Evolutionary conservation across 179 eudicot genomes (phyloP).

Genomic region (Heliamphora pulchella): DNA sequence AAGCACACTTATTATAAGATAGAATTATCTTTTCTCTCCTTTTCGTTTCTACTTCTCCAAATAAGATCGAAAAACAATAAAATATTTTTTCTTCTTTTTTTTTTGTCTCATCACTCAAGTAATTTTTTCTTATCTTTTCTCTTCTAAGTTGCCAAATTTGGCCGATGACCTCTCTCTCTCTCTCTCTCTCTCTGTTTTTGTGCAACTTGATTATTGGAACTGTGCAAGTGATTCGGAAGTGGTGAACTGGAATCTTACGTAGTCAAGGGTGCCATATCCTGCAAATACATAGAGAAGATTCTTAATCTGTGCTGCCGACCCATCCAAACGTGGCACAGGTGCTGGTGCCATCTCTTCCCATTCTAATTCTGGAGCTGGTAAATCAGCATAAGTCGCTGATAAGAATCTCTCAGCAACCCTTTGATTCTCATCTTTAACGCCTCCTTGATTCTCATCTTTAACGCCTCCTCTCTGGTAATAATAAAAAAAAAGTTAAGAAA

Average conservation of each 20-base stretch:
- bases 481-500: neutral
- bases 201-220: too few species aligned
- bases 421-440: constrained; percentile 22
- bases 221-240: neutral
- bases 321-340: constrained; percentile 89
- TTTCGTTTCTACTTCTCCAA: too few species aligned
- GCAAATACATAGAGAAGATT: constrained; percentile 85
- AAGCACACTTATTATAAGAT: too few species aligned
- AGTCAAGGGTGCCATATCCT: constrained; percentile 79
- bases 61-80: too few species aligned
- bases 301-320: constrained; percentile 87
- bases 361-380: constrained; percentile 61
- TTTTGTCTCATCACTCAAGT: too few species aligned
- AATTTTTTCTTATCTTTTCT: too few species aligned
- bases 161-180: too few species aligned
- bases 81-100: too few species aligned
- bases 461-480: constrained; percentile 13
- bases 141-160: too few species aligned
- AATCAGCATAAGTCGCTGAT: constrained; percentile 94
- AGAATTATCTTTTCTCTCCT: too few species aligned
- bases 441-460: constrained; percentile 10
- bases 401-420: constrained; percentile 39
- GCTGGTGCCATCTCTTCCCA: constrained; percentile 84
- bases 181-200: too few species aligned
- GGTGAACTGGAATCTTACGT: constrained; percentile 37